Evolutionary conservation across 306 rosid species (phyloP), one percentile per base, ranked within the genome.

Genomic region (Pyrus bretschneideri): DNA sequence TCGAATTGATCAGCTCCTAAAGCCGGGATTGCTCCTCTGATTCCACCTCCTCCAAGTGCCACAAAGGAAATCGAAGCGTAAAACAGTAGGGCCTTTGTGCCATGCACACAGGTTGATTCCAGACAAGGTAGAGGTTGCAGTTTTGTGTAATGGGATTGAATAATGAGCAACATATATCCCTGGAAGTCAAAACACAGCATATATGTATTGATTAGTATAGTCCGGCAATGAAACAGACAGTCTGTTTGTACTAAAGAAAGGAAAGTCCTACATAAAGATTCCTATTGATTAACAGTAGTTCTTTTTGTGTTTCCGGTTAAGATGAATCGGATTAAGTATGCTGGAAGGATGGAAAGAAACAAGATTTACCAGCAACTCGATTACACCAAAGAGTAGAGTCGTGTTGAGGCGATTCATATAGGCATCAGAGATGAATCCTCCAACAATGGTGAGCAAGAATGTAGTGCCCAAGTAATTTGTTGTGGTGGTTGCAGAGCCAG

Each of bases 381-480:
- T 70, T 1, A 58, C 33, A 17, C 87, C 89, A 8, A 89, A 89
- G 74, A 89, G 79, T 65, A 89, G 72, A 81, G 85, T 78, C 11
- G 91, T 83, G 84, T 87, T 81, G 88, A 87, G 88, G 49, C 91
- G 84, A 67, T 69, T 87, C 80, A 89, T 46, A 13, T 85, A 83
- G 29, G 83, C 80, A 69, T 89, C 93, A 5, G 93, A 89, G 80
- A 89, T 80, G 83, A 87, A 81, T 1, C 93, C 93, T 67, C 93
- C 93, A 44, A 87, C 33, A 12, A 89, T 49, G 0, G 89, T 81
- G 1, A 85, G 76, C 81, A 89, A 83, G 85, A 87, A 85, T 27
- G 80, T 46, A 2, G 89, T 74, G 3, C 93, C 91, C 70, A 89
- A 71, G 63, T 75, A 81, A 74, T 89, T 89, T 33, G 93, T 87